A percentile compares a stretch with the other conserved stretches of the same genome.
Conservation (phyloP, 1,284 basidiomycete species). For the Sanguinoderma infundibulare region DNA sequence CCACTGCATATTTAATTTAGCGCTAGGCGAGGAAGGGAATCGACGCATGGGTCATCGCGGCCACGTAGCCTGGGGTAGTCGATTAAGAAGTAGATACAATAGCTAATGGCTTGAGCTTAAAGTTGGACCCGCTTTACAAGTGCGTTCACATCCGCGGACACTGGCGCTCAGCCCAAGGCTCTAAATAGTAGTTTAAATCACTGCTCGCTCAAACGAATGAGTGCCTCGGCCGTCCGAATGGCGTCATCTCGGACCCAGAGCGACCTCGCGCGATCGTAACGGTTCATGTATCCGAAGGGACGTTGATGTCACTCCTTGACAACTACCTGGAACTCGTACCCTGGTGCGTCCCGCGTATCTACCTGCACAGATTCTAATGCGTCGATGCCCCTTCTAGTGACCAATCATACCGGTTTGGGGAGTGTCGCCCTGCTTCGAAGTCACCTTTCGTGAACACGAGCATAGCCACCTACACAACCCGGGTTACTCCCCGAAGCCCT, state of each 20-base stretch:
- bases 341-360: not conserved
- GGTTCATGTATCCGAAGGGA: constrained; percentile 22
- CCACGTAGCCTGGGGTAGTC: too few relatives aligned
- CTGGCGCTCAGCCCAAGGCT: too few relatives aligned
- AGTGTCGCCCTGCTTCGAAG: constrained; percentile 33
- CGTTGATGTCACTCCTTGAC: not conserved
- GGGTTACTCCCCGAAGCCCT: constrained; percentile 7
- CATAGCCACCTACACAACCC: constrained; percentile 16
- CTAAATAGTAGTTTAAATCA: too few relatives aligned
- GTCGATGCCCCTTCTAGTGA: not conserved
- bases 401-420: constrained; percentile 9
- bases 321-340: not conserved
- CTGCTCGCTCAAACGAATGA: too few relatives aligned
- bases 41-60: too few relatives aligned
- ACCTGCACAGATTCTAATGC: not conserved
- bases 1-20: too few relatives aligned
- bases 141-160: too few relatives aligned
- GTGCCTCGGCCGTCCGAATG: not conserved
- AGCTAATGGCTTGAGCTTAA: too few relatives aligned
- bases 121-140: too few relatives aligned
- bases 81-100: too few relatives aligned
- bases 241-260: constrained; percentile 16
- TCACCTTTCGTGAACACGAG: constrained; percentile 24
- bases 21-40: too few relatives aligned
- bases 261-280: constrained; percentile 30